Conservation (phyloP, 1,284 basidiomycete genomes). For the Sporisorium iseilematis-ciliati region DNA sequence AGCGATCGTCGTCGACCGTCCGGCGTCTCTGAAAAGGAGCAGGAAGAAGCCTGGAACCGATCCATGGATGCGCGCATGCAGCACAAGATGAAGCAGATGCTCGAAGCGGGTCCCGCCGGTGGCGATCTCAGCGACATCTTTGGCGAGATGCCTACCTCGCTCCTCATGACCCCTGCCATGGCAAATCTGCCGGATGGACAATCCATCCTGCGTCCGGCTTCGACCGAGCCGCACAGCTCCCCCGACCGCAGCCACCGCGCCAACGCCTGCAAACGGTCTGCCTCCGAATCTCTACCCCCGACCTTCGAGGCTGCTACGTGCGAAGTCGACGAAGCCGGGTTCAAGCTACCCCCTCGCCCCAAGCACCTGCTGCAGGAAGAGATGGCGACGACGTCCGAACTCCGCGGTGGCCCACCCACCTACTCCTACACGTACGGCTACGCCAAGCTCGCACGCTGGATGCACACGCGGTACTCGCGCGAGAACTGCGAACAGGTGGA, state of each 20-base stretch:
- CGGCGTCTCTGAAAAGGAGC: conserved; percentile 23
- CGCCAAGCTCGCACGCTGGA: conserved; percentile 53
- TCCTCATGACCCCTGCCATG: conserved; percentile 45
- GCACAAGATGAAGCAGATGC: conserved; percentile 38
- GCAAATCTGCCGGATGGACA: conserved; percentile 28
- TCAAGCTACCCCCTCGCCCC: conserved; percentile 31
- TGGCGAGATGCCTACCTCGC: conserved; percentile 45
- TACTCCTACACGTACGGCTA: conserved; percentile 54
- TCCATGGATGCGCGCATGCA: conserved; percentile 37
- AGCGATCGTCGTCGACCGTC: conserved; percentile 6
- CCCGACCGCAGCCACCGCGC: background rate
- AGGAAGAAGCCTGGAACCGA: conserved; percentile 40
- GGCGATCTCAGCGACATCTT: conserved; percentile 44
- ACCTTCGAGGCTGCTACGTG: background rate
- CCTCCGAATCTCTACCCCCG: conserved; percentile 9
- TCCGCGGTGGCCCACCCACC: conserved; percentile 24
- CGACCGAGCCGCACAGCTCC: conserved; percentile 14
- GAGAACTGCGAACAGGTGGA: conserved; percentile 43
- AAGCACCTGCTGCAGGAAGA: conserved; percentile 46
- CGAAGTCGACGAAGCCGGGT: conserved; percentile 29
- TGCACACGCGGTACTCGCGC: conserved; percentile 43
- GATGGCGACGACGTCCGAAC: conserved; percentile 28
- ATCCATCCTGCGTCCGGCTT: conserved; percentile 26
- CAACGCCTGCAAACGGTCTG: conserved; percentile 6
- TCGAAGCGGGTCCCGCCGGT: conserved; percentile 39